Percentiles rank a stretch among this genome's conserved stretches.
Conservation (phyloP, 805 yeast species). For the Metschnikowia anglica region DNA sequence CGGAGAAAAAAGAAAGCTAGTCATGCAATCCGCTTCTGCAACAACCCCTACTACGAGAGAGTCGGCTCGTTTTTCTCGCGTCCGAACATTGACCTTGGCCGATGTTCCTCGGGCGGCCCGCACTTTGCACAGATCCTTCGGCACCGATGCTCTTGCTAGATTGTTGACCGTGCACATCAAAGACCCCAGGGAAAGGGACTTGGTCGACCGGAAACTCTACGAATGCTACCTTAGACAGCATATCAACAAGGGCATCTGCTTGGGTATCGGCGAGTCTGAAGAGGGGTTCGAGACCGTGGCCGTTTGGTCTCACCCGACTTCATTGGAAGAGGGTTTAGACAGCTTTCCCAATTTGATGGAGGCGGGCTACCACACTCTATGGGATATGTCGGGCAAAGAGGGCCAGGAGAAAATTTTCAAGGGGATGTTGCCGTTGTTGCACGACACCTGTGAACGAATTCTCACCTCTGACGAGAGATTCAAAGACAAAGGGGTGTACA, state of each 20-base stretch:
- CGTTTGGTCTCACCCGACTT: constrained; percentile 51
- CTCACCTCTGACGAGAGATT: constrained; percentile 41
- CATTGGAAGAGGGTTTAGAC: constrained; percentile 42
- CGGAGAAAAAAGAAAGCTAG: neutral
- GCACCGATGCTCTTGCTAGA: constrained; percentile 35
- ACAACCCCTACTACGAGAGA: neutral
- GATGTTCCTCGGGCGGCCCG: constrained; percentile 36
- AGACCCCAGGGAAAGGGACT: constrained; percentile 8
- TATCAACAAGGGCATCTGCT: constrained; percentile 48
- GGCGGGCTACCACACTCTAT: constrained; percentile 52
- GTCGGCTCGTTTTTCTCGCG: constrained; percentile 4
- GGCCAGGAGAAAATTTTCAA: constrained; percentile 51
- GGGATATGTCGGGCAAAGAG: constrained; percentile 47
- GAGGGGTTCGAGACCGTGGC: constrained; percentile 52
- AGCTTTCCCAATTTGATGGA: constrained; percentile 48
- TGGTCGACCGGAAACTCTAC: constrained; percentile 32
- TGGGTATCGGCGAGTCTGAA: constrained; percentile 48
- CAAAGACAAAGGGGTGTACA: constrained; percentile 35
- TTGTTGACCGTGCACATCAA: constrained; percentile 18
- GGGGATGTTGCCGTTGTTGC: constrained; percentile 52
- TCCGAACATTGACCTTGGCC: constrained; percentile 16
- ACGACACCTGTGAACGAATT: constrained; percentile 47
- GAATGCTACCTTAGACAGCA: constrained; percentile 54
- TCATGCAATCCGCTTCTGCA: constrained; percentile 1
- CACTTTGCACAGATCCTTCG: constrained; percentile 38